Evolutionary conservation across 352 stramenopile species (phyloP).

Genomic region (Peronospora destructor): DNA sequence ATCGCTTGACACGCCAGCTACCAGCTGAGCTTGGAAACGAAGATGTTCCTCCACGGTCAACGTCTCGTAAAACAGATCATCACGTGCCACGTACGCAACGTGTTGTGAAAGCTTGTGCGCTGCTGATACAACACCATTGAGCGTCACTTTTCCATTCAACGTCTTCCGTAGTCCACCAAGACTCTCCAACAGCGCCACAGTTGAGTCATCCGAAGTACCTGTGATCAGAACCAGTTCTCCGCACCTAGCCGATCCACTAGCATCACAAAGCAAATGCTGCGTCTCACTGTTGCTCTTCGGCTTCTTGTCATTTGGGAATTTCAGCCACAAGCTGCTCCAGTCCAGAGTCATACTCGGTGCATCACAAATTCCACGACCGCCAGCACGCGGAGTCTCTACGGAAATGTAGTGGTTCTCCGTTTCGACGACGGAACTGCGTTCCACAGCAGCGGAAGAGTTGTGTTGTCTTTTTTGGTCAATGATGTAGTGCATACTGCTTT

Average conservation of each 20-base stretch:
- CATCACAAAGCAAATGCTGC: constrained; percentile 19
- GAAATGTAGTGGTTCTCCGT: constrained; percentile 31
- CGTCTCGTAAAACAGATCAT: constrained; percentile 31
- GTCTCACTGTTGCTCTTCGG: constrained; percentile 1
- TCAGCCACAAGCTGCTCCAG: constrained; percentile 30
- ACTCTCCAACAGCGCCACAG: constrained; percentile 25
- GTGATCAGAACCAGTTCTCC: constrained; percentile 29
- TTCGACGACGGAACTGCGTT: constrained; percentile 1
- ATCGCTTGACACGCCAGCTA: constrained; percentile 4
- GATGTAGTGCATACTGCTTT: constrained; percentile 5
- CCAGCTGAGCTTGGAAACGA: constrained; percentile 24
- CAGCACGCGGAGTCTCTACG: constrained; percentile 28
- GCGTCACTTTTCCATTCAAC: constrained; percentile 19
- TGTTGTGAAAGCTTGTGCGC: constrained; percentile 5
- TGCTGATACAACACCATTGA: constrained; percentile 20
- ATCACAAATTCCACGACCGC: constrained; percentile 9
- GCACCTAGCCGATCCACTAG: constrained; percentile 26
- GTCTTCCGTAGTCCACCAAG: constrained; percentile 19
- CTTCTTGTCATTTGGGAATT: constrained; percentile 10
- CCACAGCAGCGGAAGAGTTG: constrained; percentile 3
- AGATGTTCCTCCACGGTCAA: constrained; percentile 36
- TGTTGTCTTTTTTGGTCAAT: constrained; percentile 12
- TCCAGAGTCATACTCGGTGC: constrained; percentile 19
- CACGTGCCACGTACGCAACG: constrained; percentile 17
- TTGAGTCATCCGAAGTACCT: constrained; percentile 22